These are phyloP conservation scores for Uncinocarpus reesii DNA, from an alignment of 2,329 filamentous ascomycete genomes.

Conservation along the genomic window DNA sequence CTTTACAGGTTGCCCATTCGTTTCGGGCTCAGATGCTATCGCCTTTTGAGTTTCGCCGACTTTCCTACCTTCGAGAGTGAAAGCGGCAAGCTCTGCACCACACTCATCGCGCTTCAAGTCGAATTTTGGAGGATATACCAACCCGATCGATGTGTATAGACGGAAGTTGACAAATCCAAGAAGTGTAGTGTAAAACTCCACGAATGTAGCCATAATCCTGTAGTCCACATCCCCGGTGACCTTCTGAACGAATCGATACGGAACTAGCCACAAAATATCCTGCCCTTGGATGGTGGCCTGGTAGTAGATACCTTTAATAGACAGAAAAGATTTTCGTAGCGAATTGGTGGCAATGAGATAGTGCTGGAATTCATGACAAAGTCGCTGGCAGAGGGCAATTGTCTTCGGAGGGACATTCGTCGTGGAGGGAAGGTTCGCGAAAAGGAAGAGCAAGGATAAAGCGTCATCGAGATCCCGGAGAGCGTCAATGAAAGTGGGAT, in stretches of 20 bases:
- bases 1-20: slow-evolving; percentile 40
- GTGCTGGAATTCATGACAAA: slow-evolving; percentile 94
- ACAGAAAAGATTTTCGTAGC: slow-evolving; percentile 89
- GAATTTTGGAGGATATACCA: slow-evolving; percentile 95
- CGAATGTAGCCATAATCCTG: slow-evolving; percentile 97
- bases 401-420: slow-evolving; percentile 86
- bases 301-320: slow-evolving; percentile 99
- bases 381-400: slow-evolving; percentile 83
- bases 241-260: slow-evolving; percentile 94
- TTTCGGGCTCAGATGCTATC: slow-evolving; percentile 44
- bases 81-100: slow-evolving; percentile 80
- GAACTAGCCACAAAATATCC: slow-evolving; percentile 92
- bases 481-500: slow-evolving; percentile 92
- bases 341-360: slow-evolving; percentile 89
- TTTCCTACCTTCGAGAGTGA: slow-evolving; percentile 72
- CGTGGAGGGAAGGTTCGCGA: slow-evolving; percentile 89
- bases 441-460: slow-evolving; percentile 91
- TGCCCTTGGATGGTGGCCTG: slow-evolving; percentile 95
- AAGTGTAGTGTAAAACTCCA: slow-evolving; percentile 97
- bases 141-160: slow-evolving; percentile 78
- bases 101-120: slow-evolving; percentile 76
- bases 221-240: slow-evolving; percentile 93
- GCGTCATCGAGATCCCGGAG: slow-evolving; percentile 93
- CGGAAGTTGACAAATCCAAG: slow-evolving; percentile 93
- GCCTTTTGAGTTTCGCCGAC: slow-evolving; percentile 41